A percentile compares a stretch with the other conserved stretches of the same genome.
These are phyloP conservation scores for Petasospora rhodanensis DNA, from an alignment of 1,139 yeast species.

Conservation along the genomic window DNA sequence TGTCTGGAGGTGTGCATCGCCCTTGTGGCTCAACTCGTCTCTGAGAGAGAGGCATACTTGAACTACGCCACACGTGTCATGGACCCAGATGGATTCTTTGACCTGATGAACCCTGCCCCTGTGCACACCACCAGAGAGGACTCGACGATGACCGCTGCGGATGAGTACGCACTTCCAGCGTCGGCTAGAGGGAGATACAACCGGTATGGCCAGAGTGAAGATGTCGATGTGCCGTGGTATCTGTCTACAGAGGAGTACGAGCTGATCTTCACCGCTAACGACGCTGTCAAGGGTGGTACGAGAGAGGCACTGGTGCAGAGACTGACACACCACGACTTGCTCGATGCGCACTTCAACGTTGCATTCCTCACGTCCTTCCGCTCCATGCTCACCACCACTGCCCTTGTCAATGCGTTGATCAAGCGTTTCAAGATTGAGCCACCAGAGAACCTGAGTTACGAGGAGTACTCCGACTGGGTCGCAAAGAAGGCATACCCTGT, in stretches of 20 bases:
- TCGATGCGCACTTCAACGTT: slow-evolving; percentile 65
- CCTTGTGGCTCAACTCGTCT: slow-evolving; percentile 54
- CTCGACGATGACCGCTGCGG: slow-evolving; percentile 34
- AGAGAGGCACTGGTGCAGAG: slow-evolving; percentile 76
- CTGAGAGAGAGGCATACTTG: slow-evolving; percentile 63
- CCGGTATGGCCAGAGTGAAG: slow-evolving; percentile 9
- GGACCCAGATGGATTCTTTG: slow-evolving; percentile 67
- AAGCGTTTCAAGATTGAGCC: slow-evolving; percentile 70
- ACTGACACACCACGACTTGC: slow-evolving; percentile 71
- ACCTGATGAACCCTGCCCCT: slow-evolving; percentile 34
- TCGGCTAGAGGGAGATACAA: slow-evolving; percentile 21
- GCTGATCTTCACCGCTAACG: slow-evolving; percentile 67
- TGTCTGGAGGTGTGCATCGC: slow-evolving; percentile 41
- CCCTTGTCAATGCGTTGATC: slow-evolving; percentile 57
- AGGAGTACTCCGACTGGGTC: slow-evolving; percentile 80
- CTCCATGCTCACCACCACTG: slow-evolving; percentile 68
- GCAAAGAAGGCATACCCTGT: slow-evolving; percentile 64
- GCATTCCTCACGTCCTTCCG: slow-evolving; percentile 73
- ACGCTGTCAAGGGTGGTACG: slow-evolving; percentile 82
- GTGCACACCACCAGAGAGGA: slow-evolving; percentile 55
- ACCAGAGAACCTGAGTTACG: slow-evolving; percentile 83
- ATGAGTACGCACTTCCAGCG: slow-evolving; percentile 25
- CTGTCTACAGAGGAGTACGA: slow-evolving; percentile 75
- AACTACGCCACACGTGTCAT: slow-evolving; percentile 73
- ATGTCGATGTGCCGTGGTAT: slow-evolving; percentile 67